phyloP scores from a whole-genome alignment of 345 rosid genomes.

The Microthlaspi erraticum region DNA sequence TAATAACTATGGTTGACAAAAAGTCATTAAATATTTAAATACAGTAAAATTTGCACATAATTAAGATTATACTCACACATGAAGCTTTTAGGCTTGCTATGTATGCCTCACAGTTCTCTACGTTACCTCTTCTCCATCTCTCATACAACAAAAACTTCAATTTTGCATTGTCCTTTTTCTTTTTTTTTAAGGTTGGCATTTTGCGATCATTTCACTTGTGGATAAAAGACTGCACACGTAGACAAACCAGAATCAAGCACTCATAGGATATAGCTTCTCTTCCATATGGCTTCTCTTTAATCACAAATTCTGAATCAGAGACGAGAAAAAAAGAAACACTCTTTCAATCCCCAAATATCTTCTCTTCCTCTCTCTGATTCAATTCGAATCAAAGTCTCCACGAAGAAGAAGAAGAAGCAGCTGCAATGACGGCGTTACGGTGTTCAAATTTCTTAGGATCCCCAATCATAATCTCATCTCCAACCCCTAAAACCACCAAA shows the following conservation, averaged over 20 bases:
- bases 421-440: constrained; percentile 27
- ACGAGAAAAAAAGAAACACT: neutral
- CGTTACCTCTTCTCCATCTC: too few relatives aligned
- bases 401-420: constrained; percentile 26
- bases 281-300: neutral
- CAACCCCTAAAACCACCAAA: constrained; percentile 33
- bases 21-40: too few relatives aligned
- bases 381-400: neutral
- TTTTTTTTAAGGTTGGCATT: neutral
- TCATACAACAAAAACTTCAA: too few relatives aligned
- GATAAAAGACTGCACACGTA: constrained; percentile 16
- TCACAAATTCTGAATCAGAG: neutral
- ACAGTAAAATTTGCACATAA: too few relatives aligned
- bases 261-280: constrained; percentile 14
- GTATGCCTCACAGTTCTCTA: too few relatives aligned
- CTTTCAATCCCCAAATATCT: too few relatives aligned
- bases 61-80: too few relatives aligned
- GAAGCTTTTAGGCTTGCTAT: too few relatives aligned
- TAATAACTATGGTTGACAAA: too few relatives aligned
- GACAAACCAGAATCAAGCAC: constrained; percentile 10
- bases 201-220: neutral
- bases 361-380: neutral
- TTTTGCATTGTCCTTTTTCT: neutral
- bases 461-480: constrained; percentile 34
- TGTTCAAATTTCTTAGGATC: constrained; percentile 36